Conservation (phyloP, 257 asterid species). For the Fraxinus excelsior region DNA sequence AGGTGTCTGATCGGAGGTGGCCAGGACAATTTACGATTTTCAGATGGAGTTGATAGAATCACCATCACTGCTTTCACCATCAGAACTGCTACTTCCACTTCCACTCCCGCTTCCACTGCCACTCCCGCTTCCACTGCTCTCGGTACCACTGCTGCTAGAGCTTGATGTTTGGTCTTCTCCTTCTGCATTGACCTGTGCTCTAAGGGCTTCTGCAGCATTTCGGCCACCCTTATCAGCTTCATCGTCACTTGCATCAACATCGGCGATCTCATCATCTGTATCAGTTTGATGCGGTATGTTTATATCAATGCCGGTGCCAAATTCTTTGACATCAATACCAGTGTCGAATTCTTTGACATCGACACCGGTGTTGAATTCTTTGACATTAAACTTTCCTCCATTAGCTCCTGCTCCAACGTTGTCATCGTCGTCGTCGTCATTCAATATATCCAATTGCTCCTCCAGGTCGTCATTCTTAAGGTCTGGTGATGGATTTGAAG, state of each 20-base stretch:
- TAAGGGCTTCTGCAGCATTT: conserved; percentile 90
- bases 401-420: conserved; percentile 39
- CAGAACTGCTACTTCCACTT: conserved; percentile 63
- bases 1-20: neutral
- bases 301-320: conserved; percentile 70
- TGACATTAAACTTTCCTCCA: conserved; percentile 33
- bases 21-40: conserved; percentile 17
- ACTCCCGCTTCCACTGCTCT: conserved; percentile 65
- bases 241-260: conserved; percentile 81
- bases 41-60: conserved; percentile 65
- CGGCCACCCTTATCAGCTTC: conserved; percentile 63
- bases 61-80: conserved; percentile 75
- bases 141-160: conserved; percentile 75
- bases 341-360: conserved; percentile 49
- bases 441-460: conserved; percentile 75
- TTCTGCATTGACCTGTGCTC: conserved; percentile 70
- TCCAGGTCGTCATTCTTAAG: conserved; percentile 59
- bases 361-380: conserved; percentile 43
- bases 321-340: conserved; percentile 56
- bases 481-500: conserved; percentile 60
- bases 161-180: conserved; percentile 57
- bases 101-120: conserved; percentile 60
- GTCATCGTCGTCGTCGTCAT: conserved; percentile 68
- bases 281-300: conserved; percentile 72
- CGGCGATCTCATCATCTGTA: conserved; percentile 87